These are phyloP conservation scores for Oryza meyeriana DNA, from an alignment of 176 grass and related monocot genomes.

Conservation along the genomic window DNA sequence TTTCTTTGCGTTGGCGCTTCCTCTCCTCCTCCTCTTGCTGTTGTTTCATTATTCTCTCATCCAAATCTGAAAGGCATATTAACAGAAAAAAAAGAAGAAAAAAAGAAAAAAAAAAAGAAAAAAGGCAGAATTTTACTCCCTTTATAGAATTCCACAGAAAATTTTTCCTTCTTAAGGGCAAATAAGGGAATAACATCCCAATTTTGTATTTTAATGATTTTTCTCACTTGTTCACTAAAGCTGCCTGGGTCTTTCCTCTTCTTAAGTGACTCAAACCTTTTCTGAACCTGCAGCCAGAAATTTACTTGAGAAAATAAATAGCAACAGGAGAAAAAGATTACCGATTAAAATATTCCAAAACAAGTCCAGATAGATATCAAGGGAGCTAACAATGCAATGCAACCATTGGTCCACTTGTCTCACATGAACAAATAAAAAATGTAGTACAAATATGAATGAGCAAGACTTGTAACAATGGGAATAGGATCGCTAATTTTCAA, in stretches of 20 bases:
- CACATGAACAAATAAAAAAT: neutral
- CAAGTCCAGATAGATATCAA: neutral
- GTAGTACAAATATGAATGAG: neutral
- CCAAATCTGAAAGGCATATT: slow-evolving; percentile 64
- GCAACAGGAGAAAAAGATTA: neutral
- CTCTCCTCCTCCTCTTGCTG: slow-evolving; percentile 93
- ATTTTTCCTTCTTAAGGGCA: neutral
- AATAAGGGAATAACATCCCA: neutral
- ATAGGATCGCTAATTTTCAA: neutral
- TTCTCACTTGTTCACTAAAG: slow-evolving; percentile 85
- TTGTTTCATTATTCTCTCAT: slow-evolving; percentile 95
- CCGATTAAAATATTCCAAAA: neutral
- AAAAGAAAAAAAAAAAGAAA: too few species aligned
- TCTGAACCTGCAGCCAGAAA: slow-evolving; percentile 68
- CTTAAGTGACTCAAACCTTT: slow-evolving; percentile 87
- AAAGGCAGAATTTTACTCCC: neutral
- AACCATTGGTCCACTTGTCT: neutral
- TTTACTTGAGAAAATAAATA: slow-evolving; percentile 22
- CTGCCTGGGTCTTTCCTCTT: slow-evolving; percentile 79
- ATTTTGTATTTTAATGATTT: neutral
- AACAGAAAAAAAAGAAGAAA: too few species aligned
- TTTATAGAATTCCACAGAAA: neutral
- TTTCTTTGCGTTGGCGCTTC: slow-evolving; percentile 73
- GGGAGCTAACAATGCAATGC: slow-evolving; percentile 15
- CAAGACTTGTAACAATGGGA: neutral